Base-by-base conservation (phyloP, 2,329 filamentous ascomycete genomes). In the Colletotrichum sp. region DNA sequence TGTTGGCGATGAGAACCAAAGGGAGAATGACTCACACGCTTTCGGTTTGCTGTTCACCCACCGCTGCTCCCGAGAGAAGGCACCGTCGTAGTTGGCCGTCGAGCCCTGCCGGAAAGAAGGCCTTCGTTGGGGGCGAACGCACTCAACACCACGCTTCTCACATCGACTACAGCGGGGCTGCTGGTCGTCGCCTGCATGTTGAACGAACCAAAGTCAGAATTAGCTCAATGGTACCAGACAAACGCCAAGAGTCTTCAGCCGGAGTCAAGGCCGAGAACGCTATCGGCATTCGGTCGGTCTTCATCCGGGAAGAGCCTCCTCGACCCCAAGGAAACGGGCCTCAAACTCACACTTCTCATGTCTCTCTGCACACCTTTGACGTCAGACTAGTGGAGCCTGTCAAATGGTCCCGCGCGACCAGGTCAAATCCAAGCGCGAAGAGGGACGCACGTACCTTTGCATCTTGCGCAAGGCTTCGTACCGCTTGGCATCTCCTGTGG, bases 91-190 rank as follows among this genome's bases (percentile, higher is more conserved):
- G 9, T 79, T 80, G 39, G 81, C 82, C 2, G 80, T 79, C 0
- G 84, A 82, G 13, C 83, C 81, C 59, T 85, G 84, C 7, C 82
- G 82, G 77, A 86, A 86, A 8, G 86, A 82, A 1, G 83, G 85
- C 77, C 80, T 82, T 57, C 82, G 84, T 1, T 78, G 79, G 1
- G 85, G 85, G 1, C 84, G 81, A 1, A 81, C 79, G 69, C 85
- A 86, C 0, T 81, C 78, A 9, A 86, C 77, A 18, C 81, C 78
- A 59, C 84, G 85, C 10, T 76, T 67, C 49, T 81, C 77, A 59
- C 85, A 86, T 5, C 84, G 79, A 16, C 82, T 80, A 68, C 85
- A 86, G 55, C 78, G 81, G 4, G 85, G 85, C 3, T 80, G 81
- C n/a, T 82, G 81, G 70, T 86, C 84, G 57, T 86, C 85, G 57